Percentiles rank a stretch among this genome's conserved stretches.
Evolutionary conservation across 2,329 filamentous ascomycete species (phyloP).

Genomic region (Colletotrichum phormii): DNA sequence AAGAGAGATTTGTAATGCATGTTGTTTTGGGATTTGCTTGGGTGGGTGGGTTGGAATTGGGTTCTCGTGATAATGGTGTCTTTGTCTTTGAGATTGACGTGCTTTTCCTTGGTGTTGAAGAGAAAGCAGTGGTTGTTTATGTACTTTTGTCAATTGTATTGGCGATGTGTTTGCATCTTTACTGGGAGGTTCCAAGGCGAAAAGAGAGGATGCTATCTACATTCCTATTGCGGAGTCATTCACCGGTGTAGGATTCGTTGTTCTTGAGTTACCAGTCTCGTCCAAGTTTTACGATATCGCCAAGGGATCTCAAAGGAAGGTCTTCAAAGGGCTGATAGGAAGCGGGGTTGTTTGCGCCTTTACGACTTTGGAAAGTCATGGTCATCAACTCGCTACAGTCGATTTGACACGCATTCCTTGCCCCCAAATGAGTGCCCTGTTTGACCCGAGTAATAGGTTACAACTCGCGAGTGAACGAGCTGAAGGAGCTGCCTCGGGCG

Average conservation of each 20-base stretch:
- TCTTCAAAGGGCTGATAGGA: no score
- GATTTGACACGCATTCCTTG: no score
- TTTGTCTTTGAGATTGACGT: not conserved
- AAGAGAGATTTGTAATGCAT: slow-evolving; percentile 17
- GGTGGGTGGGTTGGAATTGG: no score
- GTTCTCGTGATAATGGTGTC: not conserved
- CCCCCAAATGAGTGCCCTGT: no score
- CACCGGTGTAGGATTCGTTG: not conserved
- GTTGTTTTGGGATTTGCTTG: not conserved
- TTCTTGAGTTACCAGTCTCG: not conserved
- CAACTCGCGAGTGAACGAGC: not conserved
- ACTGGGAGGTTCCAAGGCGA: not conserved
- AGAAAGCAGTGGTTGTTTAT: not conserved
- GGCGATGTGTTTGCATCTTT: not conserved
- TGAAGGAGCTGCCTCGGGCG: not conserved
- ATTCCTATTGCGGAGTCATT: not conserved
- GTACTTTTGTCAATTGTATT: not conserved
- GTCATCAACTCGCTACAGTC: no score
- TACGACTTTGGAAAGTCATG: no score
- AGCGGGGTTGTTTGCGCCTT: not conserved
- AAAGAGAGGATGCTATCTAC: not conserved
- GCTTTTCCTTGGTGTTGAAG: not conserved
- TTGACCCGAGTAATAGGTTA: no score
- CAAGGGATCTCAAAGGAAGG: no score
- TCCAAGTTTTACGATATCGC: not conserved